phyloP scores from a whole-genome alignment of 345 rosid species.

The Brassica nigra region DNA sequence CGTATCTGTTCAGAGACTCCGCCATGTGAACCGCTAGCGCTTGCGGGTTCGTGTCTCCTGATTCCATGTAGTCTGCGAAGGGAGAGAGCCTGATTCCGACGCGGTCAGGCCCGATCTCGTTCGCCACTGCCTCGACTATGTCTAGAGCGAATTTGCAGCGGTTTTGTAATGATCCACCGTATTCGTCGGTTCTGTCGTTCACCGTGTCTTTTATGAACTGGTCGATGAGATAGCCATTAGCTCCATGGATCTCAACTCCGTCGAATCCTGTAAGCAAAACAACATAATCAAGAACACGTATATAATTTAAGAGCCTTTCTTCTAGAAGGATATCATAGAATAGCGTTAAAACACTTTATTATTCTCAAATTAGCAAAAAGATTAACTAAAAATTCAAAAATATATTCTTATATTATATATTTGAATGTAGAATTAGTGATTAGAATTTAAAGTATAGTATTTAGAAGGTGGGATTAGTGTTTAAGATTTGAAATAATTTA shows the following conservation, averaged over 20 bases:
- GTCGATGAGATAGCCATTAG: constrained; percentile 67
- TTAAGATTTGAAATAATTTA: not conserved
- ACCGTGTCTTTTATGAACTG: constrained; percentile 74
- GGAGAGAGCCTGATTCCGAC: constrained; percentile 76
- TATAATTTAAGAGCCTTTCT: constrained; percentile 15
- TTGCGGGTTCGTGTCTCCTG: constrained; percentile 65
- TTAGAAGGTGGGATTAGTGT: not conserved
- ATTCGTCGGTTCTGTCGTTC: constrained; percentile 68
- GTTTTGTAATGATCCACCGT: constrained; percentile 70
- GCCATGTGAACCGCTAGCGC: constrained; percentile 66
- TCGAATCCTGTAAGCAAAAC: constrained; percentile 55
- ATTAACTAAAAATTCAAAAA: too few relatives aligned
- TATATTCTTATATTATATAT: too few relatives aligned
- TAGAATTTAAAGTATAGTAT: not conserved
- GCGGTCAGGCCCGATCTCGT: constrained; percentile 69
- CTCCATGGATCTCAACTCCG: constrained; percentile 81
- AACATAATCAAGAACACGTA: constrained; percentile 3
- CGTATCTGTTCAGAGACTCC: constrained; percentile 57
- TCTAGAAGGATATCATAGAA: not conserved
- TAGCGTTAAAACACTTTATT: not conserved
- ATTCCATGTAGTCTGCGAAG: constrained; percentile 50
- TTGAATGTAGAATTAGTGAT: not conserved
- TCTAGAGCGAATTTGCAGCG: constrained; percentile 68
- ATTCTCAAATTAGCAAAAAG: not conserved
- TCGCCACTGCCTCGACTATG: constrained; percentile 58